Evolutionary conservation across 257 asterid genomes (phyloP).

Genomic region (Apocynum venetum): DNA sequence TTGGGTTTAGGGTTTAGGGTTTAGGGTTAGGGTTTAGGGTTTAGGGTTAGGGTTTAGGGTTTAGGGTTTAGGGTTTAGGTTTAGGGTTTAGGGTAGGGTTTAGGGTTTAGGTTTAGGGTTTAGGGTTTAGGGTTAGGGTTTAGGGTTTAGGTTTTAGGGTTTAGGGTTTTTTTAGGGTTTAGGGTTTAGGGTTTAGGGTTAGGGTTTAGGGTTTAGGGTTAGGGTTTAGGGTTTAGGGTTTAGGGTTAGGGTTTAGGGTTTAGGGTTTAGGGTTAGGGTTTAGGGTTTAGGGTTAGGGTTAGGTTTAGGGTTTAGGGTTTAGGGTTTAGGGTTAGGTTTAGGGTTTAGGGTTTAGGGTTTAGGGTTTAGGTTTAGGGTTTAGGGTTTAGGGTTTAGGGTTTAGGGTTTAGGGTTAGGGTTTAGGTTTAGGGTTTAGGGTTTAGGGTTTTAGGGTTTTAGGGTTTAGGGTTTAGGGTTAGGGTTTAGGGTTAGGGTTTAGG

Average conservation of each 20-base stretch:
- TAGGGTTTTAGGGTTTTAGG: no score
- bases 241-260: conserved; percentile 13
- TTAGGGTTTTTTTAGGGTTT: no score
- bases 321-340: no score
- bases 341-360: no score
- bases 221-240: background rate
- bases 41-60: background rate
- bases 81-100: conserved; percentile 7
- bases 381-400: no score
- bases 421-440: no score
- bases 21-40: conserved; percentile 12
- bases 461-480: no score
- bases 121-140: background rate
- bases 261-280: conserved; percentile 15
- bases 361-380: no score
- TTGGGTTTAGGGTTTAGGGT: conserved; percentile 13
- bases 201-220: background rate
- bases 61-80: background rate
- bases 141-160: no score
- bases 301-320: conserved; percentile 11
- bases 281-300: conserved; percentile 14
- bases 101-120: conserved; percentile 9
- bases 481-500: no score
- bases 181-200: no score
- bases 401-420: no score